These are phyloP conservation scores for Claviceps fusiformis DNA, from an alignment of 2,329 filamentous ascomycete genomes.

Conservation along the genomic window DNA sequence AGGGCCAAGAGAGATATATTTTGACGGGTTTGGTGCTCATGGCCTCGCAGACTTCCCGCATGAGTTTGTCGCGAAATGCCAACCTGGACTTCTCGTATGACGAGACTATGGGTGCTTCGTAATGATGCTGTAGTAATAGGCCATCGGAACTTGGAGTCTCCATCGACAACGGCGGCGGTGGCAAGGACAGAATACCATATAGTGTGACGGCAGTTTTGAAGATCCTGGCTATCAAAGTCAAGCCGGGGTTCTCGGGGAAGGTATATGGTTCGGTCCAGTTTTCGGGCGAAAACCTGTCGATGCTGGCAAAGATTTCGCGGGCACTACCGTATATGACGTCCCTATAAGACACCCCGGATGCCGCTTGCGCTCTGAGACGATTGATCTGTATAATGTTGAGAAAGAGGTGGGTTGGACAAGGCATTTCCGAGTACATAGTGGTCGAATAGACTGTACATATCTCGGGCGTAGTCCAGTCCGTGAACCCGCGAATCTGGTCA, in stretches of 20 bases:
- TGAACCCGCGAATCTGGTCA: constrained; percentile 1
- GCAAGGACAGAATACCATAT: neutral
- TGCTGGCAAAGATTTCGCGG: neutral
- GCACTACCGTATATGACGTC: neutral
- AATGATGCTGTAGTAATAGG: neutral
- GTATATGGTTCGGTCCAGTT: constrained; percentile 3
- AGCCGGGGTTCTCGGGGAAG: neutral
- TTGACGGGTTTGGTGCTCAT: neutral
- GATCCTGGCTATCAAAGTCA: neutral
- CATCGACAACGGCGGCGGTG: neutral
- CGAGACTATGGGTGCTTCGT: neutral
- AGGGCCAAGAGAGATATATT: constrained; percentile 1
- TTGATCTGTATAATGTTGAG: constrained; percentile 3
- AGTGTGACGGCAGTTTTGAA: constrained; percentile 3
- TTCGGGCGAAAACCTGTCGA: constrained; percentile 1
- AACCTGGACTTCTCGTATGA: constrained; percentile 1
- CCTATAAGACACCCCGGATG: neutral
- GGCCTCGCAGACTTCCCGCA: neutral
- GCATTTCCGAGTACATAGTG: constrained; percentile 4
- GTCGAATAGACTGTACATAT: constrained; percentile 1
- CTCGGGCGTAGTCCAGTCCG: neutral
- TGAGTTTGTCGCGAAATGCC: neutral
- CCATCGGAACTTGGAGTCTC: neutral
- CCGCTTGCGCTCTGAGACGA: neutral
- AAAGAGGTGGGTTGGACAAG: constrained; percentile 3